Evolutionary conservation across 345 rosid genomes (phyloP), one percentile per base, ranked within the genome.

Genomic region (Corymbia maculata): DNA sequence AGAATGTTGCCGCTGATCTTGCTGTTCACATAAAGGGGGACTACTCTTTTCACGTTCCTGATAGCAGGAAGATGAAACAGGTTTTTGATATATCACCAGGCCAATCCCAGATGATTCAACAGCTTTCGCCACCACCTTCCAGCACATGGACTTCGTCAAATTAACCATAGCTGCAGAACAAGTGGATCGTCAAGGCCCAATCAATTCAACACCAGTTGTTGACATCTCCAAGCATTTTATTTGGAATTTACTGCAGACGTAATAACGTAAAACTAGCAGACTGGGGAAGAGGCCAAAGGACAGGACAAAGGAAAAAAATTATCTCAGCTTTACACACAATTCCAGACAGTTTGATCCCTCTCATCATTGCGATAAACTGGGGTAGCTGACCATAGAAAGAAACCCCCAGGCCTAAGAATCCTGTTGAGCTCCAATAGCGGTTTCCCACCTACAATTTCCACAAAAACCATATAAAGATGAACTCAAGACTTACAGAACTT

Each of bases 301-400:
- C 79, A 89, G 70, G 50, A 13, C 51, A n/a, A 86, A 49, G 61
- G 47, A 51, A 53, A 70, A 42, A 55, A 85, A 75, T 47, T 85
- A 68, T 55, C 13, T 80, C 70, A 59, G 85, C 88, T 80, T 36
- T 85, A 86, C 97, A 15, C 30, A 94, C 95, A 88, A 10, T 92
- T 93, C 99, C 99, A 97, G 85, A 97, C 93, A 85, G 85, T 91
- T 52, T 89, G 94, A 89, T 97, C 96, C 91, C 91, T 95, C 24
- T 94, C 93, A 88, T 96, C 92, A 1, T 94, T 87, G 66, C 94
- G 94, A 89, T 95, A 97, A 19, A 97, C 98, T 22, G 99, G 98
- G 13, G 98, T 97, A 88, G 99, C 99, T 79, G 99, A 97, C 99
- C 99, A 97, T 59, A 96, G 91, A 57, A 96, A 97, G 93, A 93